Percentiles rank a stretch among this genome's conserved stretches.
Conservation (phyloP, 83 land plant genomes). For the Isoetes engelmannii region DNA sequence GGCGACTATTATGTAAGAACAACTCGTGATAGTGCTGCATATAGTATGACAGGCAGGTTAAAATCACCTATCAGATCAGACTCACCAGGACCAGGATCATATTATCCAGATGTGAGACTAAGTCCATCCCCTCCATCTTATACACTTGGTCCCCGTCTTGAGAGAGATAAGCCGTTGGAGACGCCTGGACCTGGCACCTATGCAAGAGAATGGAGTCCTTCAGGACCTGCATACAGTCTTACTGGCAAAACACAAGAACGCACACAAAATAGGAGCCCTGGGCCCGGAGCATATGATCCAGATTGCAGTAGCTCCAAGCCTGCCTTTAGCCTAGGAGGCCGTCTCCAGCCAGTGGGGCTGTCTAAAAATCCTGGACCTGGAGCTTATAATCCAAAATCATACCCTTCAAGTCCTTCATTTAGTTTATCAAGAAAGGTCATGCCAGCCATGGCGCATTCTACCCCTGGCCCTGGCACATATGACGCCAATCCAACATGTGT, state of each 20-base stretch:
- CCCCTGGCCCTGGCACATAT: too few species aligned
- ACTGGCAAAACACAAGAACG: background rate
- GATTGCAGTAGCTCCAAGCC: background rate
- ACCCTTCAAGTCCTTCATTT: background rate
- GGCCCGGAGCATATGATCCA: slow-evolving; percentile 3
- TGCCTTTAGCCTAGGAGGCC: background rate
- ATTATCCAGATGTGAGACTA: background rate
- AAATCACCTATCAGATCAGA: background rate
- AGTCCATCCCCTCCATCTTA: slow-evolving; percentile 1
- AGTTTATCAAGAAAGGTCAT: background rate
- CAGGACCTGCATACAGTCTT: slow-evolving; percentile 1
- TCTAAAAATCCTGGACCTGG: slow-evolving; percentile 5
- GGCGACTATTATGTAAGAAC: background rate
- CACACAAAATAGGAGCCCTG: background rate
- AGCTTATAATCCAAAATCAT: background rate
- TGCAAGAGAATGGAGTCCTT: background rate
- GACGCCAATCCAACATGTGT: too few species aligned
- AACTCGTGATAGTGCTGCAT: background rate
- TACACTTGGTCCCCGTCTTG: background rate
- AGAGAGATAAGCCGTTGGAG: background rate
- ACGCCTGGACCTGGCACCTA: slow-evolving; percentile 1
- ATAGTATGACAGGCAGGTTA: background rate
- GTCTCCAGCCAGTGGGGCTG: background rate
- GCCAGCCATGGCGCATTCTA: background rate
- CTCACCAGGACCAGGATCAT: background rate